phyloP scores from a whole-genome alignment of 2,329 filamentous ascomycete species.

The Colletotrichum viniferum region DNA sequence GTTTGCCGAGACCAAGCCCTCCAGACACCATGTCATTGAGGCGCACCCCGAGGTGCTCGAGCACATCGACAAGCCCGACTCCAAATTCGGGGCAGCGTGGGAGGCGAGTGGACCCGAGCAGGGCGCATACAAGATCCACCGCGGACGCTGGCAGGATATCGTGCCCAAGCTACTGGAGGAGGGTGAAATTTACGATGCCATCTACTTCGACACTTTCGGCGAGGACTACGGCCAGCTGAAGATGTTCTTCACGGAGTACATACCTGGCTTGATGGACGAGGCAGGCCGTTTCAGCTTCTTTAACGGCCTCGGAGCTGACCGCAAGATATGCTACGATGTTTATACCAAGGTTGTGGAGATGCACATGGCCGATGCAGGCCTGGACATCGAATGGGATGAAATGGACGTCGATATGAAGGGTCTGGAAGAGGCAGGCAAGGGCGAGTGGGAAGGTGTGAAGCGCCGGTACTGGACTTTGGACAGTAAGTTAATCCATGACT shows the following conservation, averaged over 20 bases:
- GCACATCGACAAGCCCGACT: constrained; percentile 56
- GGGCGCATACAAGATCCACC: constrained; percentile 75
- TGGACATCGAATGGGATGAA: constrained; percentile 87
- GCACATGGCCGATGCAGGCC: constrained; percentile 85
- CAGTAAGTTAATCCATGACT: constrained; percentile 47
- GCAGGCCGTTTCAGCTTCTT: constrained; percentile 84
- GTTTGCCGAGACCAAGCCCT: constrained; percentile 71
- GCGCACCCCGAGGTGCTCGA: constrained; percentile 79
- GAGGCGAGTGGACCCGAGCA: constrained; percentile 58
- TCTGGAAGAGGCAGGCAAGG: constrained; percentile 69
- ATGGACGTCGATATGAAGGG: constrained; percentile 71
- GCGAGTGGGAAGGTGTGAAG: constrained; percentile 87
- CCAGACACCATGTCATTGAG: constrained; percentile 83
- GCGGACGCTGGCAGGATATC: constrained; percentile 82
- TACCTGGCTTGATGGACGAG: constrained; percentile 77
- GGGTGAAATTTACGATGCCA: constrained; percentile 78
- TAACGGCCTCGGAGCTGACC: constrained; percentile 89
- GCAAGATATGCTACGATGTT: constrained; percentile 93
- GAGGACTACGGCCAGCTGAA: constrained; percentile 89
- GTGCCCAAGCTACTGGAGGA: constrained; percentile 70
- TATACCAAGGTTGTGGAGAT: constrained; percentile 92
- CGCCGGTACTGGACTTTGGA: constrained; percentile 90
- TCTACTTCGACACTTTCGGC: constrained; percentile 98
- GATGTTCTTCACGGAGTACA: constrained; percentile 85
- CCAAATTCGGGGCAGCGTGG: constrained; percentile 61